Evolutionary conservation across 1,284 basidiomycete species (phyloP), one percentile per base, ranked within the genome.

Genomic region (Cerioporus squamosus): DNA sequence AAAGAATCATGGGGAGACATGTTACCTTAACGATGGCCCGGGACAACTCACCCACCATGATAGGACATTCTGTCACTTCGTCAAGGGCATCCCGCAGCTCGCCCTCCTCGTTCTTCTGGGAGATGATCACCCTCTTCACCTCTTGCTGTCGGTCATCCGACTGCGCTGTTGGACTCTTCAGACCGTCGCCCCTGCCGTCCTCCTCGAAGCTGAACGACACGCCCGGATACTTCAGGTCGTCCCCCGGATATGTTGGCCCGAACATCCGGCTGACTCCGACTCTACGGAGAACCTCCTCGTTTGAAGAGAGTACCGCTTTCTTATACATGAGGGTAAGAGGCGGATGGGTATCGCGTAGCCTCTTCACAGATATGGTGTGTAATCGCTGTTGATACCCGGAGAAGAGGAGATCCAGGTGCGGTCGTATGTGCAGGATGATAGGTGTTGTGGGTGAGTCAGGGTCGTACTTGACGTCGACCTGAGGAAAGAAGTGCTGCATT

Each of bases 381-480:
- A 94, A 79, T 9, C 90, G 83, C 64, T 95, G 93, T 54, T 88
- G 80, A 57, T 82, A 82, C 10, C 86, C 86, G 10, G 90, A 90
- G 75, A 94, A 94, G 40, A 93, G 79, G 18, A 94, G 82, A 68
- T 92, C 88, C 45, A 95, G 76, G 66, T 93, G 86, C 0, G 90
- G 90, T 29, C 88, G 85, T 24, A 94, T 74, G 66, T 93, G 90
- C 0, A 95, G 76, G 57, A 94, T 83, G 14, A 94, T 79, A 2
- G 92, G 90, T 1, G 90, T 88, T 3, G 80, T 84, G 5, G 88
- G 81, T n/a, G 86, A 80, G 64, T 92, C 89, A 10, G 85, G 81
- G 70, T 95, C 92, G 71, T 88, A 95, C 71, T 93, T 92, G 66
- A 95, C 77, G 62, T 94, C 91, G 44, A 94, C 83, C 66, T 91